These are phyloP conservation scores for Hansenula lynferdii DNA, from an alignment of 1,139 yeast species.

Conservation along the genomic window DNA sequence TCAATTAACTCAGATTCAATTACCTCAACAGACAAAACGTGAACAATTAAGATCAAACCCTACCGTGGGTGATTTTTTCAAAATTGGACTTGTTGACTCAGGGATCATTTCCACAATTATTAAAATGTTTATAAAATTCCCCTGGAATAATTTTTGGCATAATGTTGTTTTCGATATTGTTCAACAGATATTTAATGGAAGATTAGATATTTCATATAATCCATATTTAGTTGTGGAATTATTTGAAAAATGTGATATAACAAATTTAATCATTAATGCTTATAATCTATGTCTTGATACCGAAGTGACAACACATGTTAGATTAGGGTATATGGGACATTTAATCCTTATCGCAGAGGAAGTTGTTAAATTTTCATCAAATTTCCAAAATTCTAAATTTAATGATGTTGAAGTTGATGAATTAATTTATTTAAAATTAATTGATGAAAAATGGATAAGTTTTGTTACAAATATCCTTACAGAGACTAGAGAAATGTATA, in stretches of 20 bases:
- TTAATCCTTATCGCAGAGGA: conserved; percentile 94
- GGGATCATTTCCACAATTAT: conserved; percentile 73
- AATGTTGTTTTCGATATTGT: conserved; percentile 97
- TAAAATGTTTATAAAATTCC: conserved; percentile 86
- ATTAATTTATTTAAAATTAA: conserved; percentile 26
- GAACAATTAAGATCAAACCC: conserved; percentile 46
- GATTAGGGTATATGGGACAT: conserved; percentile 98
- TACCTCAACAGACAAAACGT: too few species aligned
- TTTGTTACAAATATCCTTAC: conserved; percentile 82
- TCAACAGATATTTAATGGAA: conserved; percentile 93
- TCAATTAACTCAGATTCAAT: conserved; percentile 3
- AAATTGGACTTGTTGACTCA: conserved; percentile 81
- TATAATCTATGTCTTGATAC: conserved; percentile 70
- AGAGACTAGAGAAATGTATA: conserved; percentile 89
- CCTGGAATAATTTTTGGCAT: conserved; percentile 97
- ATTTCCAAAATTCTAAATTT: conserved; percentile 26
- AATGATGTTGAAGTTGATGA: conserved; percentile 22
- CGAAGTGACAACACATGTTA: conserved; percentile 50
- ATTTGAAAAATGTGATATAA: conserved; percentile 73
- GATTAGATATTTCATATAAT: conserved; percentile 86
- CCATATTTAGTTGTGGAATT: conserved; percentile 82
- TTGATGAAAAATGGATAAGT: conserved; percentile 66
- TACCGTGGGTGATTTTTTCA: conserved; percentile 85
- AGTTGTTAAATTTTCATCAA: conserved; percentile 75
- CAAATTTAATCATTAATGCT: conserved; percentile 81